Conservation (phyloP, 2,329 filamentous ascomycete species). For the Colletotrichum chrysophilum region DNA sequence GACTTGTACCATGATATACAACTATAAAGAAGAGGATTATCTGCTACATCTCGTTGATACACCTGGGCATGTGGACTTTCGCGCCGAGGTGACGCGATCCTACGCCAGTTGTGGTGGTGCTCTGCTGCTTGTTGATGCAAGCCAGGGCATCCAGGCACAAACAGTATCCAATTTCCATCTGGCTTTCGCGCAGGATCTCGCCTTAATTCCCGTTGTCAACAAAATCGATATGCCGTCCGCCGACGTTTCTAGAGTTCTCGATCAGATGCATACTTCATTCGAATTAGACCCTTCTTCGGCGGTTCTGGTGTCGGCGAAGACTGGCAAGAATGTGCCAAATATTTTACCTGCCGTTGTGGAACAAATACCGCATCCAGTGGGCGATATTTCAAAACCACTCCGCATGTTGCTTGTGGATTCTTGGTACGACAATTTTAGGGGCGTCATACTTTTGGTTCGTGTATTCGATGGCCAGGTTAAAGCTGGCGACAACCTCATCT, state of each 20-base stretch:
- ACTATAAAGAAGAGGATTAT: conserved; percentile 84
- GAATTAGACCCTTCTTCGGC: conserved; percentile 80
- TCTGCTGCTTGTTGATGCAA: conserved; percentile 90
- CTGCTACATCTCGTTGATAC: conserved; percentile 95
- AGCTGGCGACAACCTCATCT: conserved; percentile 85
- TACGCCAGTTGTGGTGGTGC: conserved; percentile 97
- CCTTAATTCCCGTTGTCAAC: conserved; percentile 91
- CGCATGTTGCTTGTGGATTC: conserved; percentile 92
- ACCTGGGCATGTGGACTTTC: conserved; percentile 96
- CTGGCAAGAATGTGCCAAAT: conserved; percentile 83
- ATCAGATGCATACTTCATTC: conserved; percentile 85
- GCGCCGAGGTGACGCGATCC: conserved; percentile 92
- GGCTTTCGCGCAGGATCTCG: conserved; percentile 88
- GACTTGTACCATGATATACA: conserved; percentile 98
- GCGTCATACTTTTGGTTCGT: conserved; percentile 88
- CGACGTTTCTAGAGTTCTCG: conserved; percentile 83
- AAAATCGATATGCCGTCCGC: conserved; percentile 94
- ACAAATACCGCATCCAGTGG: conserved; percentile 79
- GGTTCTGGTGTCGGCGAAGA: conserved; percentile 86
- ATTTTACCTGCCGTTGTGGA: conserved; percentile 87
- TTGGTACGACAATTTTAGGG: conserved; percentile 97
- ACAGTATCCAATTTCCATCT: conserved; percentile 99
- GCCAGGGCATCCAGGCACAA: conserved; percentile 95
- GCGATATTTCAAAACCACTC: conserved; percentile 74
- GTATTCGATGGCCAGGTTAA: conserved; percentile 87